Conservation (phyloP, 2,329 filamentous ascomycete species). For the Aspergillus candidus region DNA sequence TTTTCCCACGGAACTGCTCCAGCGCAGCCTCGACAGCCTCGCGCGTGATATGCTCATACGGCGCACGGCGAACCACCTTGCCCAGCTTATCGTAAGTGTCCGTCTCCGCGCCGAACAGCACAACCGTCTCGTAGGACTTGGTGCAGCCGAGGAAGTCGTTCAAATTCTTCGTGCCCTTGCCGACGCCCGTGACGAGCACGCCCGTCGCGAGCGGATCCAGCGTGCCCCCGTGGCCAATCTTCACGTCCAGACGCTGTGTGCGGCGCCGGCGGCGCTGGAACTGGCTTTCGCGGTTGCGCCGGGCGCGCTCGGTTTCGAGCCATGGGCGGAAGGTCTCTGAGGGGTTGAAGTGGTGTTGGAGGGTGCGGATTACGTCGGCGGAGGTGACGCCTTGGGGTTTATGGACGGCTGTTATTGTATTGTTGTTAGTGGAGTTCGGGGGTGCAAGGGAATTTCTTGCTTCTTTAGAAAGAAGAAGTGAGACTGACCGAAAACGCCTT, state of each 20-base stretch:
- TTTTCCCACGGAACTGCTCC: conserved; percentile 68
- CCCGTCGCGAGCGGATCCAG: conserved; percentile 91
- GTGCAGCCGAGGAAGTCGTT: conserved; percentile 76
- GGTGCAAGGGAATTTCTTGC: neutral
- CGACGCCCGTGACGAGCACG: conserved; percentile 82
- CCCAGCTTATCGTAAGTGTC: conserved; percentile 87
- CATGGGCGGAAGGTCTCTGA: conserved; percentile 74
- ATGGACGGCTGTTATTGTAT: conserved; percentile 64
- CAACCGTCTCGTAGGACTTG: conserved; percentile 84
- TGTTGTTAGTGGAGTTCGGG: neutral
- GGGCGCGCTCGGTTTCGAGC: conserved; percentile 57
- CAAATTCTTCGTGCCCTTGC: conserved; percentile 78
- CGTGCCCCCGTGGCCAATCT: conserved; percentile 94
- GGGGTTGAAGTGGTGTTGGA: conserved; percentile 76
- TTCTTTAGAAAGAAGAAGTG: neutral
- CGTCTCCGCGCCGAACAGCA: conserved; percentile 86
- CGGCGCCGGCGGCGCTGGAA: conserved; percentile 57
- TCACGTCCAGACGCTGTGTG: conserved; percentile 64
- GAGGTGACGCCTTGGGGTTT: conserved; percentile 85
- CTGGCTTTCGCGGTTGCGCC: conserved; percentile 52
- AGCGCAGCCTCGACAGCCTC: conserved; percentile 73
- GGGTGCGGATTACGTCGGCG: conserved; percentile 81
- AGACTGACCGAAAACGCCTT: conserved; percentile 41
- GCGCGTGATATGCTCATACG: conserved; percentile 74
- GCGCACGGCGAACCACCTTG: conserved; percentile 68